Evolutionary conservation across 345 rosid genomes (phyloP).

Genomic region (Lenwebbia sp.): DNA sequence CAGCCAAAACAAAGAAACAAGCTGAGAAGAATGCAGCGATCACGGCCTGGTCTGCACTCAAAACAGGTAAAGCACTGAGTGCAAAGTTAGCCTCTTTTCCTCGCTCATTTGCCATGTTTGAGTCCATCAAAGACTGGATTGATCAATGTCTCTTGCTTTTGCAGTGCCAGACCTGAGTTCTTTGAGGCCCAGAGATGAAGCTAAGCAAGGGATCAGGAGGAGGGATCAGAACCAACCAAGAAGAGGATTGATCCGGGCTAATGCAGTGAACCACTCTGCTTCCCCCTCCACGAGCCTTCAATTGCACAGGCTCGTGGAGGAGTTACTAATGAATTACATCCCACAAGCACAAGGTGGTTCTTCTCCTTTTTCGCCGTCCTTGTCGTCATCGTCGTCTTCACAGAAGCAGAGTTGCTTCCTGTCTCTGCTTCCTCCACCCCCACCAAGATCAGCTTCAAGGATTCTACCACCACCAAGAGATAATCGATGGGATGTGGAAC

Average conservation of each 20-base stretch:
- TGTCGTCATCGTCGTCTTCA: not conserved
- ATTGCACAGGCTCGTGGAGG: not conserved
- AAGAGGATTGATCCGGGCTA: not conserved
- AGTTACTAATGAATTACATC: not conserved
- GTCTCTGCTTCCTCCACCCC: not conserved
- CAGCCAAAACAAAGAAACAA: conserved; percentile 94
- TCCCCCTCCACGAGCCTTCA: not conserved
- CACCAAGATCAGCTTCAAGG: not conserved
- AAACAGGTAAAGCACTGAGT: conserved; percentile 37
- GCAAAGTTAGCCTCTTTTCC: not conserved
- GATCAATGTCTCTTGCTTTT: not conserved
- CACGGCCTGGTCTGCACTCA: conserved; percentile 92
- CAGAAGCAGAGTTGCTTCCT: not conserved
- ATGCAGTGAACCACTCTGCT: not conserved
- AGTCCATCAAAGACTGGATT: not conserved
- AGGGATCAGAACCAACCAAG: not conserved
- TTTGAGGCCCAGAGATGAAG: not conserved
- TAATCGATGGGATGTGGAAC: not conserved
- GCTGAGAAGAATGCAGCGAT: conserved; percentile 99
- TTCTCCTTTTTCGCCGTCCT: not conserved
- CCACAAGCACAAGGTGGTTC: not conserved
- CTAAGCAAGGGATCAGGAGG: not conserved
- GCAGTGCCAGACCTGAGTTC: not conserved
- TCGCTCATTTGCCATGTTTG: not conserved
- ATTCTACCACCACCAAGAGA: not conserved